Percentiles rank a stretch among this genome's conserved stretches.
Conservation (phyloP, 1,139 yeast species). For the Hyphopichia pseudoburtonii region DNA sequence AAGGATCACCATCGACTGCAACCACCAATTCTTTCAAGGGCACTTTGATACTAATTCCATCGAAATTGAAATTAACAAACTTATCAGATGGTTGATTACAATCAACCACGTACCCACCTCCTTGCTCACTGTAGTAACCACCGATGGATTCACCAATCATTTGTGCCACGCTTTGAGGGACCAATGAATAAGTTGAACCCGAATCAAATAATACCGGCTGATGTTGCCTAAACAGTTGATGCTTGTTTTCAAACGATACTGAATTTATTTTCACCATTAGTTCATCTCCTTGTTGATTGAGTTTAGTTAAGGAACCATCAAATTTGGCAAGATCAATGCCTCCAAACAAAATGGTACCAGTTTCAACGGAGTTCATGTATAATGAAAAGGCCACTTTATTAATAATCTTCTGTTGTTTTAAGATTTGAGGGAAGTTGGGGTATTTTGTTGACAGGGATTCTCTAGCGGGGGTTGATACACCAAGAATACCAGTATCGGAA, state of each 20-base stretch:
- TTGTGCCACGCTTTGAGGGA: slow-evolving; percentile 44
- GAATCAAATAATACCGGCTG: slow-evolving; percentile 59
- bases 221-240: too few relatives aligned
- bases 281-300: too few relatives aligned
- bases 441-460: slow-evolving; percentile 2
- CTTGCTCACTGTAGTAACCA: slow-evolving; percentile 3
- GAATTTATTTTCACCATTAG: neutral
- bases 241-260: neutral
- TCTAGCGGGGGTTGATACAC: slow-evolving; percentile 25
- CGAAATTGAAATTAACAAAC: slow-evolving; percentile 2
- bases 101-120: slow-evolving; percentile 2
- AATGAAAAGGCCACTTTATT: slow-evolving; percentile 43
- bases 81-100: slow-evolving; percentile 12
- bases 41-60: slow-evolving; percentile 10
- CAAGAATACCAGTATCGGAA: slow-evolving; percentile 47
- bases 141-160: slow-evolving; percentile 37
- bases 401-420: slow-evolving; percentile 43
- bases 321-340: slow-evolving; percentile 56
- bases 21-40: slow-evolving; percentile 9
- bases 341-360: slow-evolving; percentile 56
- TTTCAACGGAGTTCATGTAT: slow-evolving; percentile 37
- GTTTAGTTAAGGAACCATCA: slow-evolving; percentile 27
- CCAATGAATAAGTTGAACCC: slow-evolving; percentile 62
- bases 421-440: slow-evolving; percentile 13
- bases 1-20: neutral